phyloP scores from a whole-genome alignment of 2,329 filamentous ascomycete species.

The Leptographium radiaticola region DNA sequence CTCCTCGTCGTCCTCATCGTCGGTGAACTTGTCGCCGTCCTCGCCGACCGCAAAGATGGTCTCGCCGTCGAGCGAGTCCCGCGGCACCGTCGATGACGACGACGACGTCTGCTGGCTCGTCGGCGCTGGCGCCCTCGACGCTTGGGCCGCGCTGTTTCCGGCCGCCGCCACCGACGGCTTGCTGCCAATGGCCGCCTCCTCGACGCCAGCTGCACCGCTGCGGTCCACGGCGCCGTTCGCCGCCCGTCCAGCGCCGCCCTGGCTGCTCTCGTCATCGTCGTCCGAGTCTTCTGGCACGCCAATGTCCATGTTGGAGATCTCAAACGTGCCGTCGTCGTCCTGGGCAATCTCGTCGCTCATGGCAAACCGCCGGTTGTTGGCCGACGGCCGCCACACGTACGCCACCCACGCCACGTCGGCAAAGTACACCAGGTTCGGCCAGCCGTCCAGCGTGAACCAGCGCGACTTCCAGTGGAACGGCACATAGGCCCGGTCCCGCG shows the following conservation, averaged over 20 bases:
- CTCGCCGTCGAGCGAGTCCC: conserved; percentile 63
- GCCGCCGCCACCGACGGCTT: not conserved
- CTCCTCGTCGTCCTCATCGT: conserved; percentile 56
- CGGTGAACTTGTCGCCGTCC: conserved; percentile 68
- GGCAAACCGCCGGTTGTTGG: conserved; percentile 91
- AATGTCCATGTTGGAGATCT: conserved; percentile 88
- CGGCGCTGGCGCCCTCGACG: conserved; percentile 10
- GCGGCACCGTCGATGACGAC: conserved; percentile 23
- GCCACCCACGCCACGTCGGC: conserved; percentile 86
- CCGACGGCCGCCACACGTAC: conserved; percentile 92
- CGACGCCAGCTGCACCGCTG: conserved; percentile 25
- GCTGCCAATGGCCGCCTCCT: conserved; percentile 7
- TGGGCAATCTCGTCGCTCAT: conserved; percentile 99
- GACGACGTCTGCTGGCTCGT: conserved; percentile 5
- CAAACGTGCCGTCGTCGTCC: conserved; percentile 90
- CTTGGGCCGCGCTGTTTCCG: conserved; percentile 8
- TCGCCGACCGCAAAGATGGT: conserved; percentile 94
- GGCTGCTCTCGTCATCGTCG: conserved; percentile 44
- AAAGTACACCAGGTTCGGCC: conserved; percentile 93
- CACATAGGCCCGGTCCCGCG: conserved; percentile 75
- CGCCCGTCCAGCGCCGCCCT: conserved; percentile 41
- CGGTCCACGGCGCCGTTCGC: conserved; percentile 8
- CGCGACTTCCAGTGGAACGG: conserved; percentile 94
- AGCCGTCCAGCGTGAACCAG: conserved; percentile 96
- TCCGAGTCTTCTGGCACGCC: conserved; percentile 58